Base-by-base conservation (phyloP, 257 asterid genomes). In the Forsythia viridissima region DNA sequence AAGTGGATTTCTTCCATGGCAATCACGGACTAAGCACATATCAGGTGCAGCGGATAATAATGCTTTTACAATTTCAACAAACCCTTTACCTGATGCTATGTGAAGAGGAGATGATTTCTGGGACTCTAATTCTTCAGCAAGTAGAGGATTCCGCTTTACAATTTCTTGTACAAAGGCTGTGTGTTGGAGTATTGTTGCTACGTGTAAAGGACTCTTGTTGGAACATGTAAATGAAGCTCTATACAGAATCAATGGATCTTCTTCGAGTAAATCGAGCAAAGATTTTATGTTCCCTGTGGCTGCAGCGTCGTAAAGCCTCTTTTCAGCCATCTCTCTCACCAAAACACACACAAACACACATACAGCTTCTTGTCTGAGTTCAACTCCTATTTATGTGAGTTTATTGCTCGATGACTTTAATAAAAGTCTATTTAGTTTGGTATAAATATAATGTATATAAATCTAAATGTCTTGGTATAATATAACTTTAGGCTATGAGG, bases 1-100 rank as follows among this genome's bases (percentile, higher is more conserved):
- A 4, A 90, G 72, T 16, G 95, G 92, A 18, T 87, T 87, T 83
- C 87, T 78, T 24, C 95, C 95, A 13, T 83, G 85, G 0, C 76
- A 76, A 77, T 89, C 92, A 2, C 86, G 85, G 0, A 82, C 77
- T 8, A 86, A 67, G 44, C 90, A 86, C 86, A 82, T 78, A n/a
- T 84, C 83, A 4, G 90, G 87, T 59, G 86, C 81, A 38, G 84
- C 84, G 2, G 61, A 30, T 3, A 72, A 6, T 73, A 89, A 20
- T 7, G 1, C 10, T 10, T 16, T 79, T 0, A 46, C 84, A 4
- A 87, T 86, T 20, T 84, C 78, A 30, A 81, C 2, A n/a, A 81
- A 16, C 1, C 91, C 93, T 68, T 72, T 83, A 5, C 71, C 75
- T 2, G 92, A 80, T 18, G 91, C 93, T 16, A 84, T 5, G 74